Percentiles rank a stretch among this genome's conserved stretches.
These are phyloP conservation scores for Ganoderma leucocontextum DNA, from an alignment of 1,284 basidiomycete species.

Conservation along the genomic window DNA sequence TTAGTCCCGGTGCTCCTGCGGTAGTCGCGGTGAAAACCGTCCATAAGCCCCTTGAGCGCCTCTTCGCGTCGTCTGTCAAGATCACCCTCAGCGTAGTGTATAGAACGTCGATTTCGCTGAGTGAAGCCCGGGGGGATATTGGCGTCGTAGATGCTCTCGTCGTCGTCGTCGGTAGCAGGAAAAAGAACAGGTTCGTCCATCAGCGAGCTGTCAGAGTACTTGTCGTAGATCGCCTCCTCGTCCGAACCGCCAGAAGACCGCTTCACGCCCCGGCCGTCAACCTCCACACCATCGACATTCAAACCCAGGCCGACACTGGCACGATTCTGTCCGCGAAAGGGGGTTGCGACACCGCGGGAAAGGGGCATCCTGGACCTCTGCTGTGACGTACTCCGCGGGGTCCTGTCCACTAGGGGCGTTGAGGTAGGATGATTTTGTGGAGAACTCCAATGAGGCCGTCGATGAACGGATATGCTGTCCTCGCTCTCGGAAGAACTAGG, in stretches of 20 bases:
- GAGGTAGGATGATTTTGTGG: not conserved
- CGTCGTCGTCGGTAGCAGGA: constrained; percentile 18
- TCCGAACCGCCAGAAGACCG: constrained; percentile 17
- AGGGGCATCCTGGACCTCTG: constrained; percentile 3
- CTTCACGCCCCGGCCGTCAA: constrained; percentile 4
- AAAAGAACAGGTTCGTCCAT: constrained; percentile 26
- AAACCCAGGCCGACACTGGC: constrained; percentile 32
- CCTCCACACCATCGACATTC: constrained; percentile 21
- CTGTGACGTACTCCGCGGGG: not conserved
- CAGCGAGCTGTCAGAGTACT: constrained; percentile 28
- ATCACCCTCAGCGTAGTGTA: constrained; percentile 18
- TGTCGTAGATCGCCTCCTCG: constrained; percentile 34
- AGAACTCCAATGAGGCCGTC: constrained; percentile 17
- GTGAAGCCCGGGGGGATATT: not conserved
- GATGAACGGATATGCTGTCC: constrained; percentile 25
- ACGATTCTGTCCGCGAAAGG: not conserved
- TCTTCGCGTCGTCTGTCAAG: constrained; percentile 44
- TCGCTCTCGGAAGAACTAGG: constrained; percentile 55
- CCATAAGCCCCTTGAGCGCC: constrained; percentile 54
- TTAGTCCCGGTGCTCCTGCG: constrained; percentile 6
- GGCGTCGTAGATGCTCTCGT: constrained; percentile 28
- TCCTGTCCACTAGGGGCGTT: not conserved
- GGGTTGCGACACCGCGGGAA: constrained; percentile 6
- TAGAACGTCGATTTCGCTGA: not conserved
- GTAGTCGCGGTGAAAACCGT: constrained; percentile 44